Base-by-base conservation (phyloP, 2,329 filamentous ascomycete species). In the Lizonia empirigonia region DNA sequence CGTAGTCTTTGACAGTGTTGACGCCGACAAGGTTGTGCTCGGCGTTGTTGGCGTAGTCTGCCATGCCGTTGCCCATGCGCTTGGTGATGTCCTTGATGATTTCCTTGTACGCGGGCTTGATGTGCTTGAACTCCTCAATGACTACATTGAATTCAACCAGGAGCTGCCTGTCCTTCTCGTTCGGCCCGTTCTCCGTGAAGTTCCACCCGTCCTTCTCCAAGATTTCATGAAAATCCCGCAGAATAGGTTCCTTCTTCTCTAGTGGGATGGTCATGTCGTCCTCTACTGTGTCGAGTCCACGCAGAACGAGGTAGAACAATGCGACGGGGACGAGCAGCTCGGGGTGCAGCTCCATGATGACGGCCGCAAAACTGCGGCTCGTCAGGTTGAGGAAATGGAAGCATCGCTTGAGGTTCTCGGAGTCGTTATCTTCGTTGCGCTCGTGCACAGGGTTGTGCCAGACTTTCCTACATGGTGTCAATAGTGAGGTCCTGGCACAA, bases 51-150 rank as follows among this genome's bases (percentile, higher is more conserved):
- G 85, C 89, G 72, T 96, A 99, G 76, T 99, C 93, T 22, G 94
- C 94, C 94, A 99, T 99, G 62, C 94, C 94, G 68, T 97, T 92
- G 58, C 92, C 93, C 94, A 99, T 99, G 77, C 91, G 89, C 68
- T 86, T 80, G 24, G 91, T 91, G 69, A 97, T 96, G 65, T 97
- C 93, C 75, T 88, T 87, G 76, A 99, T 94, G 69, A 97, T 92
- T 6, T 81, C 83, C 73, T 83, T 84, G 77, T 99, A 97, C 48
- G 83, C 84, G 39, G 86, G 84, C 79, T 97, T 95, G 74, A 96
- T 80, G 76, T 89, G 88, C 79, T 89, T 90, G 75, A 93, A 90
- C 80, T 99, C 93, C 50, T 82, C 79, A 59, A 96, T 83, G 57
- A 99, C 86, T 49, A 88, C 84, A 72, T 96, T 86, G 72, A 99